Base-by-base conservation (phyloP, 2,329 filamentous ascomycete species). In the Aspergillus viridinutans region DNA sequence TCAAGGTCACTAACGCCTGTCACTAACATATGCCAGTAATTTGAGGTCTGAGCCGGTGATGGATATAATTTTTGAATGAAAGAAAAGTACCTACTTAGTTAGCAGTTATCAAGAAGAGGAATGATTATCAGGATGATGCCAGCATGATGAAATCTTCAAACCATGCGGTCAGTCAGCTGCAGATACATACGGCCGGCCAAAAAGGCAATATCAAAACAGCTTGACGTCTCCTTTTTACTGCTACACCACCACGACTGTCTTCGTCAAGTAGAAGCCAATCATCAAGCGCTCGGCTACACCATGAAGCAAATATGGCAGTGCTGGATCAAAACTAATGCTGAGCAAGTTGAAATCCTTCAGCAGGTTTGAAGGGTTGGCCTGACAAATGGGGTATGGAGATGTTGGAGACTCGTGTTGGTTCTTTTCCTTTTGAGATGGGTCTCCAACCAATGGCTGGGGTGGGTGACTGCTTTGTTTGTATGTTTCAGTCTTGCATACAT, bases 111-210 rank as follows among this genome's bases (percentile, higher is more conserved):
- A 14, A 45, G n/a, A 45, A 45, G 7, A 28, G 54, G 53, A 60
- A 52, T 35, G 50, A 58, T 60, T 52, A 53, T 60, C 59, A 48
- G 20, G 9, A 43, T 54, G 48, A 40, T 58, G 54, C 52, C 40
- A 52, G 32, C 45, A 49, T 50, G 49, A 56, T 53, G 54, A 21
- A 56, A 28, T 35, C 32, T 25, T 21, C 23, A 50, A 28, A 50
- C 38, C 28, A 55, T 21, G 12, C 21, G 54, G 40, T 32, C 14
- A 49, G 40, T 20, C 26, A 32, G 32, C 14, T 38, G 32, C 32
- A 38, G 32, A 17, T 32, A 17, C 32, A 38, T 38, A 7, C 14
- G n/a, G 52, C 9, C 23, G 5, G 23, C 23, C n/a, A 52, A 52
- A 29, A 55, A 49, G 49, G 28, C 25, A 45, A 32, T 23, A 35